These are phyloP conservation scores for Porogramme epimiltina DNA, from an alignment of 1,284 basidiomycete genomes.

Conservation along the genomic window DNA sequence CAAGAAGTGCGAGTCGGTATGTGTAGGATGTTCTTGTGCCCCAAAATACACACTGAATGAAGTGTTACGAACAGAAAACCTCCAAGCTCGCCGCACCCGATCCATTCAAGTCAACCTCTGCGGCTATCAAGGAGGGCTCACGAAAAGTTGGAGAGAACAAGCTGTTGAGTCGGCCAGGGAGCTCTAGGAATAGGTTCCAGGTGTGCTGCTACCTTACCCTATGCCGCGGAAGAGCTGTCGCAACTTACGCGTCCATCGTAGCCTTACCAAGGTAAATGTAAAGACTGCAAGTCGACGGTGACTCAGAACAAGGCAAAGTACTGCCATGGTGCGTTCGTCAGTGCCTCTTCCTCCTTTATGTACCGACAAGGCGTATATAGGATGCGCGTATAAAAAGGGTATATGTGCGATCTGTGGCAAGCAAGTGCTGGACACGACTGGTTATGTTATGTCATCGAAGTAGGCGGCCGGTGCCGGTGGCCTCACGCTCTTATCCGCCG, in stretches of 20 bases:
- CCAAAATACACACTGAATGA: neutral
- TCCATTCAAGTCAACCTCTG: conserved; percentile 72
- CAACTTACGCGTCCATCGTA: conserved; percentile 29
- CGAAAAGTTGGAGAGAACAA: conserved; percentile 82
- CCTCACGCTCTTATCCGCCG: neutral
- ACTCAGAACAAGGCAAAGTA: conserved; percentile 85
- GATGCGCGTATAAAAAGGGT: conserved; percentile 84
- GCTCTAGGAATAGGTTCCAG: conserved; percentile 74
- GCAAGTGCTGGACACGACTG: conserved; percentile 76
- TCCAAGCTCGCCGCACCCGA: conserved; percentile 82
- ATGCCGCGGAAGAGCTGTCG: neutral
- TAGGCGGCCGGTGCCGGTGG: conserved; percentile 32
- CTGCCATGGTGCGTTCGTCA: conserved; percentile 66
- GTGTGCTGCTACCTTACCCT: conserved; percentile 39
- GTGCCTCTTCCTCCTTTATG: conserved; percentile 1
- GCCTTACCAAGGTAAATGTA: conserved; percentile 84
- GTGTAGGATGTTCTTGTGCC: conserved; percentile 19
- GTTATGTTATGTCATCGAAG: conserved; percentile 83
- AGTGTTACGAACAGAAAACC: conserved; percentile 56
- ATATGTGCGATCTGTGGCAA: conserved; percentile 84
- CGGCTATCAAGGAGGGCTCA: conserved; percentile 74
- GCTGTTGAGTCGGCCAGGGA: conserved; percentile 59
- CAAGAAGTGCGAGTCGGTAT: conserved; percentile 71
- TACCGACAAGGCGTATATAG: conserved; percentile 38
- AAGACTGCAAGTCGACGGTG: conserved; percentile 78